These are phyloP conservation scores for Neonectria magnoliae DNA, from an alignment of 2,329 filamentous ascomycete species.

Conservation along the genomic window DNA sequence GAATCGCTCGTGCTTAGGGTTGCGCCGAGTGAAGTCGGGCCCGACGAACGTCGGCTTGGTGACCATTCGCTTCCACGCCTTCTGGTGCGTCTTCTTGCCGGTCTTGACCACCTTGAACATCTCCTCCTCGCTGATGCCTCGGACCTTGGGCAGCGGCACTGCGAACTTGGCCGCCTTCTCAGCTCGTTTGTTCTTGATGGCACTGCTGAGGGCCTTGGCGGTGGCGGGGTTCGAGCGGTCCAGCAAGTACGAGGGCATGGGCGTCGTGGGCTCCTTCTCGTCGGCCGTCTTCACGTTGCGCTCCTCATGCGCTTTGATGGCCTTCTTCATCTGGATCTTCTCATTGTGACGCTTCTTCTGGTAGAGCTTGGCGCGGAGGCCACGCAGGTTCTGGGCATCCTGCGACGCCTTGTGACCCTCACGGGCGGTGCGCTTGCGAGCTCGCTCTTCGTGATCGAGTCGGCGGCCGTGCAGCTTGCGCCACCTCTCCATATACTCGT, in stretches of 20 bases:
- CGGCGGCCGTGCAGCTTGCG: constrained; percentile 63
- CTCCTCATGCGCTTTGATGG: constrained; percentile 94
- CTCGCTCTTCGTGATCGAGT: constrained; percentile 86
- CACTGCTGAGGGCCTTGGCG: constrained; percentile 78
- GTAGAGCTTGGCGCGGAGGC: constrained; percentile 91
- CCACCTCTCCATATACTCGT: constrained; percentile 82
- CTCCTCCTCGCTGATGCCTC: constrained; percentile 91
- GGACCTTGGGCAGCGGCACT: constrained; percentile 92
- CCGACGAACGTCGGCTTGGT: constrained; percentile 80
- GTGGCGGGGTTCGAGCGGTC: constrained; percentile 74
- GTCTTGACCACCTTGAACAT: constrained; percentile 98
- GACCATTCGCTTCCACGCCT: constrained; percentile 78
- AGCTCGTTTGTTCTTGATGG: constrained; percentile 94
- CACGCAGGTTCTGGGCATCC: constrained; percentile 92
- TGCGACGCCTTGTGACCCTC: constrained; percentile 89
- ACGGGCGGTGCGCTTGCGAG: constrained; percentile 86
- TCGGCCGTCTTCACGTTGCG: constrained; percentile 91
- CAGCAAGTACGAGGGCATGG: constrained; percentile 91
- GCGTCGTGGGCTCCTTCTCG: constrained; percentile 80
- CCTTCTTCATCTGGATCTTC: constrained; percentile 98
- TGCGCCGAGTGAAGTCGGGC: constrained; percentile 86
- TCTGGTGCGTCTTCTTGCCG: constrained; percentile 92
- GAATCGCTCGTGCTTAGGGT: constrained; percentile 78
- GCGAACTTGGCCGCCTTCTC: constrained; percentile 95
- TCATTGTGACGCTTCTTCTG: constrained; percentile 94